A percentile compares a stretch with the other conserved stretches of the same genome.
phyloP scores from a whole-genome alignment of 2,329 filamentous ascomycete genomes.

The Aspergillus sp. region DNA sequence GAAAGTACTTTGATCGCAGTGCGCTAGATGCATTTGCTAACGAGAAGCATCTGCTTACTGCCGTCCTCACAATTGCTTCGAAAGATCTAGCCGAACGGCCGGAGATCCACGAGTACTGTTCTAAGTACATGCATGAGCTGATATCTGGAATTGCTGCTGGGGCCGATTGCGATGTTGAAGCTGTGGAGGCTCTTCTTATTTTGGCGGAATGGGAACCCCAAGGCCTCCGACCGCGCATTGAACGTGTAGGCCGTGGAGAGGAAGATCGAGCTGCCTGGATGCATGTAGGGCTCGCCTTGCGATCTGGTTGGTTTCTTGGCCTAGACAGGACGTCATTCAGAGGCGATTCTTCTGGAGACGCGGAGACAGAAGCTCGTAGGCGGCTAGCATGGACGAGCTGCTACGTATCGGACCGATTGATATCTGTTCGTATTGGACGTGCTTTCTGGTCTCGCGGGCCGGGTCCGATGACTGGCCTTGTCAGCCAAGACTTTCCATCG shows the following conservation, averaged over 20 bases:
- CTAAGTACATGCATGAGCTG: slow-evolving; percentile 69
- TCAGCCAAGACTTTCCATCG: slow-evolving; percentile 68
- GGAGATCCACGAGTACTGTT: slow-evolving; percentile 65
- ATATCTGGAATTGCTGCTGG: slow-evolving; percentile 68
- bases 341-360: slow-evolving; percentile 60
- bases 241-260: slow-evolving; percentile 68
- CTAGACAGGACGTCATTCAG: slow-evolving; percentile 69
- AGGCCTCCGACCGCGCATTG: slow-evolving; percentile 60
- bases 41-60: slow-evolving; percentile 69
- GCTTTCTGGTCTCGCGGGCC: slow-evolving; percentile 75
- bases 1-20: slow-evolving; percentile 58
- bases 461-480: slow-evolving; percentile 65
- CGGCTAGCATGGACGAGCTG: slow-evolving; percentile 70
- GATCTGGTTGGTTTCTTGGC: slow-evolving; percentile 69
- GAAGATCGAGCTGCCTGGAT: slow-evolving; percentile 77
- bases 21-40: slow-evolving; percentile 59
- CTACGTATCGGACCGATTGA: slow-evolving; percentile 67
- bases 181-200: slow-evolving; percentile 69
- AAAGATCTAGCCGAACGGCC: slow-evolving; percentile 69
- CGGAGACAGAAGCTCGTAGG: slow-evolving; percentile 62
- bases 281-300: slow-evolving; percentile 70
- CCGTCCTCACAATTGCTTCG: slow-evolving; percentile 69
- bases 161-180: slow-evolving; percentile 67
- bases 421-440: slow-evolving; percentile 70
- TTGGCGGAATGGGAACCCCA: slow-evolving; percentile 75